Percentiles rank a stretch among this genome's conserved stretches.
phyloP scores from a whole-genome alignment of 1,284 basidiomycete genomes.

The Cystobasidium sp. region DNA sequence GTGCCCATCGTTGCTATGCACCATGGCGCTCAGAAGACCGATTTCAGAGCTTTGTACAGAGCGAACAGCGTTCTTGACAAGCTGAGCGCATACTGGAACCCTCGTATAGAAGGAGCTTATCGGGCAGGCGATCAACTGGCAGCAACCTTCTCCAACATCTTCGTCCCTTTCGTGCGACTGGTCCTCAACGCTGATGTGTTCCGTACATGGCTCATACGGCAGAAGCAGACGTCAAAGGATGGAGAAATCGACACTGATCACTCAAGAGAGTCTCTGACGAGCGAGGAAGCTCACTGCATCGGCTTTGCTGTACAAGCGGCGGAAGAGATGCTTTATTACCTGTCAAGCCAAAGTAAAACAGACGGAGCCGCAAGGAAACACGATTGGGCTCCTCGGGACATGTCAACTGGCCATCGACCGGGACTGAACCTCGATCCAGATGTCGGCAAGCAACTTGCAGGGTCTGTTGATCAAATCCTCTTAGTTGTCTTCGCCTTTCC shows the following conservation, averaged over 20 bases:
- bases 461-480: conserved; percentile 31
- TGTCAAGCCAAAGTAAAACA: conserved; percentile 16
- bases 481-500: conserved; percentile 39
- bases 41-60: conserved; percentile 41
- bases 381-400: conserved; percentile 37
- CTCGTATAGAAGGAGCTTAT: conserved; percentile 35
- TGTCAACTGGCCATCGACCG: conserved; percentile 29
- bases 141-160: conserved; percentile 24
- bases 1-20: conserved; percentile 39
- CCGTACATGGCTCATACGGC: conserved; percentile 41
- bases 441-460: conserved; percentile 9
- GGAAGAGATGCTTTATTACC: conserved; percentile 41
- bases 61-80: conserved; percentile 45
- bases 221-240: conserved; percentile 15
- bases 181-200: conserved; percentile 45
- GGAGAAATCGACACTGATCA: conserved; percentile 33
- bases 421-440: conserved; percentile 34
- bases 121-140: conserved; percentile 42
- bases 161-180: conserved; percentile 35
- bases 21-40: conserved; percentile 35
- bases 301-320: conserved; percentile 40
- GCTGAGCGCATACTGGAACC: conserved; percentile 44
- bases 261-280: conserved; percentile 23
- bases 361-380: conserved; percentile 21
- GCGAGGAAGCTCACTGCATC: conserved; percentile 40